These are phyloP conservation scores for Jaapia argillacea DNA, from an alignment of 768 basidiomycete species.

Conservation along the genomic window DNA sequence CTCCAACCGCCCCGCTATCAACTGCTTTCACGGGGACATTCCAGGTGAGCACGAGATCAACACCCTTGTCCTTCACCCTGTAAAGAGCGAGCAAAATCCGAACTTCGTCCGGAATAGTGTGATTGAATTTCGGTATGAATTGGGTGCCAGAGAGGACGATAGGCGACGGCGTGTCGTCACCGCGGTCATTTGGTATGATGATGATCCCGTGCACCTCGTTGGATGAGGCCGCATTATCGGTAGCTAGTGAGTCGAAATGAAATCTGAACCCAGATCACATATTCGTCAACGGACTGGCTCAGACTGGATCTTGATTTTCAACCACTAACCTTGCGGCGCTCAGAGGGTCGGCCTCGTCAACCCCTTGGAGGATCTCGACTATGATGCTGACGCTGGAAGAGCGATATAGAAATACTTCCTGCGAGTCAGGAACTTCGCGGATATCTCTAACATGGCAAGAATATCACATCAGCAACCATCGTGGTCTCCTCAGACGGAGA, in stretches of 20 bases:
- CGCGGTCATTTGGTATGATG: constrained; percentile 29
- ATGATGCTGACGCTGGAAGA: constrained; percentile 66
- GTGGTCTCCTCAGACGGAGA: neutral
- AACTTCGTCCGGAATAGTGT: constrained; percentile 49
- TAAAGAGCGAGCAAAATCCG: constrained; percentile 74
- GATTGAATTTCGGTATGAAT: constrained; percentile 68
- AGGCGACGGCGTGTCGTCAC: constrained; percentile 45
- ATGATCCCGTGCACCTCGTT: constrained; percentile 32
- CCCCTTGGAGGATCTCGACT: constrained; percentile 74
- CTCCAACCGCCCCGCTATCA: constrained; percentile 33
- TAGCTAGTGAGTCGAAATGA: constrained; percentile 83
- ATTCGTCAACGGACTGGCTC: neutral
- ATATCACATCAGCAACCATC: neutral
- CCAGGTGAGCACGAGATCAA: constrained; percentile 79
- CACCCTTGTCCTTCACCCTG: constrained; percentile 56
- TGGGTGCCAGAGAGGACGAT: constrained; percentile 64
- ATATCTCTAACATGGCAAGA: constrained; percentile 29
- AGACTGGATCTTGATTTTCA: neutral
- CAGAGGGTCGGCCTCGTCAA: constrained; percentile 40
- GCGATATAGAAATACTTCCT: constrained; percentile 83
- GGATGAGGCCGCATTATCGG: constrained; percentile 73
- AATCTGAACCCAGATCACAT: constrained; percentile 43
- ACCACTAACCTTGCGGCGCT: constrained; percentile 57
- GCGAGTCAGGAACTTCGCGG: constrained; percentile 89
- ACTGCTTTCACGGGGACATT: constrained; percentile 58